A percentile compares a stretch with the other conserved stretches of the same genome.
Evolutionary conservation across 2,329 filamentous ascomycete species (phyloP).

Genomic region (Penicillium sp.): DNA sequence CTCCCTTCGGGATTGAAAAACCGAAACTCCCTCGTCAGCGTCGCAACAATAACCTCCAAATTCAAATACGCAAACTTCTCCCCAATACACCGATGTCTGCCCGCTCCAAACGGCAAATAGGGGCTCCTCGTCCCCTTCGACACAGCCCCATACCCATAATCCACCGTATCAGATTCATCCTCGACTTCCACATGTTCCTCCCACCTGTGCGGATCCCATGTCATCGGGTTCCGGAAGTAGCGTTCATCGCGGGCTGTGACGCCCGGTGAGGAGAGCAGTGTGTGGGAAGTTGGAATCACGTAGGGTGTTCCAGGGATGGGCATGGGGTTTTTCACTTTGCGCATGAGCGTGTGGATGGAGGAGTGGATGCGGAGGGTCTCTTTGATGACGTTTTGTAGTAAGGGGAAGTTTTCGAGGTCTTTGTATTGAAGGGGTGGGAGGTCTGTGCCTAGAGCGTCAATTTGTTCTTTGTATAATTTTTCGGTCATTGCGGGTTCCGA

Average conservation of each 20-base stretch:
- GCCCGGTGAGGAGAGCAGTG: conserved; percentile 79
- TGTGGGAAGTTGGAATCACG: conserved; percentile 76
- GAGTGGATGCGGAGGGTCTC: conserved; percentile 73
- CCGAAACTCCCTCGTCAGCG: conserved; percentile 64
- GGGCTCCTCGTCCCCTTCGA: conserved; percentile 64
- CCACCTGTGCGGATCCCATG: conserved; percentile 67
- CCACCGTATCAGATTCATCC: conserved; percentile 59
- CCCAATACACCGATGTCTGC: conserved; percentile 73
- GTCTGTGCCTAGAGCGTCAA: conserved; percentile 55
- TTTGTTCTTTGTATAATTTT: conserved; percentile 70
- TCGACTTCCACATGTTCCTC: conserved; percentile 48
- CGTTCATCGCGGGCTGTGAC: conserved; percentile 61
- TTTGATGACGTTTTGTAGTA: conserved; percentile 68
- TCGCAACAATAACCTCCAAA: conserved; percentile 65
- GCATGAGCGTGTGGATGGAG: conserved; percentile 74
- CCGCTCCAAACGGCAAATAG: conserved; percentile 73
- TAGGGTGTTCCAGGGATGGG: conserved; percentile 60
- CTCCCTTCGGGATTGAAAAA: conserved; percentile 61
- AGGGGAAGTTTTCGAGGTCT: conserved; percentile 62
- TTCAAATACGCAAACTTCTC: conserved; percentile 77
- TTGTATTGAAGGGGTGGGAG: conserved; percentile 63
- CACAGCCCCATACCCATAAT: conserved; percentile 65
- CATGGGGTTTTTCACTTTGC: conserved; percentile 70
- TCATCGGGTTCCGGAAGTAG: conserved; percentile 62
- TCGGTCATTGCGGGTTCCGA: conserved; percentile 70